Conservation (phyloP, 2,329 filamentous ascomycete genomes). For the Colletotrichum sp. region DNA sequence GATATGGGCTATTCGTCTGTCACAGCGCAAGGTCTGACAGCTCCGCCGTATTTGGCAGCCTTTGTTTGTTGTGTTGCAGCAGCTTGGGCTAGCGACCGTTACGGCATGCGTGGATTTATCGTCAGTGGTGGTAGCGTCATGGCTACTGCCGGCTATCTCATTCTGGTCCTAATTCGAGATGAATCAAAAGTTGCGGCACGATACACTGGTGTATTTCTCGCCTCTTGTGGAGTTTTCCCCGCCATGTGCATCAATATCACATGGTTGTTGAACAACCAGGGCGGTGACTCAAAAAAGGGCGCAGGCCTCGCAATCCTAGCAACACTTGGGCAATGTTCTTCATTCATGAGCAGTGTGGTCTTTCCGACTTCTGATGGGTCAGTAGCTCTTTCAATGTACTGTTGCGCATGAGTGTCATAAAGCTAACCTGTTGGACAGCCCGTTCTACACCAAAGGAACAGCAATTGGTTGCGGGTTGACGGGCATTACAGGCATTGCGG, state of each 20-base stretch:
- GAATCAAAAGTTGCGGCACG: conserved; percentile 17
- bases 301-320: conserved; percentile 28
- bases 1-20: conserved; percentile 43
- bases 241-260: conserved; percentile 33
- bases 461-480: conserved; percentile 25
- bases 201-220: conserved; percentile 43
- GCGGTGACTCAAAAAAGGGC: conserved; percentile 32
- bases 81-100: conserved; percentile 39
- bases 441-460: conserved; percentile 22
- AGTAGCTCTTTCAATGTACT: background rate
- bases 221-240: conserved; percentile 36
- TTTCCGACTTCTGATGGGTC: conserved; percentile 28
- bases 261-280: conserved; percentile 36
- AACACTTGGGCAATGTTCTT: conserved; percentile 33
- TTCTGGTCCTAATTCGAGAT: conserved; percentile 26
- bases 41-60: conserved; percentile 44
- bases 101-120: conserved; percentile 36
- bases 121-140: conserved; percentile 31
- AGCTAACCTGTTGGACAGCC: background rate
- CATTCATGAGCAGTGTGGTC: conserved; percentile 29
- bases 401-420: background rate
- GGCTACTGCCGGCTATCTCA: conserved; percentile 35
- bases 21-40: conserved; percentile 44
- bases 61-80: conserved; percentile 37
- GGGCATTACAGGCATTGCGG: conserved; percentile 13